A percentile compares a stretch with the other conserved stretches of the same genome.
Conservation (phyloP, 305 asterid genomes). For the Fraxinus baroniana region DNA sequence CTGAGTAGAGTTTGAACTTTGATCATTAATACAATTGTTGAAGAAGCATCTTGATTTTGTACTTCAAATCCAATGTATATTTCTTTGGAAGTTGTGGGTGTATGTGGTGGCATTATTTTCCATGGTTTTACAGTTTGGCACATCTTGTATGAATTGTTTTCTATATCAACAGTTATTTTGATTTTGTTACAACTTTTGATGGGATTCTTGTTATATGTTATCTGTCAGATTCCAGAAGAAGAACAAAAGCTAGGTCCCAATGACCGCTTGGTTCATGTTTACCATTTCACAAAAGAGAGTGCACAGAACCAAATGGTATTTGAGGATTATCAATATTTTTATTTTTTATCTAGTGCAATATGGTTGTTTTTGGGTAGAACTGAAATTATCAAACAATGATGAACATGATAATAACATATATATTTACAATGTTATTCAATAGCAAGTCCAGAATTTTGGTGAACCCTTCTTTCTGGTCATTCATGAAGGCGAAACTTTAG, state of each 20-base stretch:
- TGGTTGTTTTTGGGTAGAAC: neutral
- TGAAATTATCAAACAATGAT: neutral
- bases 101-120: neutral
- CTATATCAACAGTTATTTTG: neutral
- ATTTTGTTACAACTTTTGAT: neutral
- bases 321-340: constrained; percentile 13
- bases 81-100: neutral
- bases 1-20: constrained; percentile 3
- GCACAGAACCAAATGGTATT: constrained; percentile 67
- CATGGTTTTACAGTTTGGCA: constrained; percentile 7
- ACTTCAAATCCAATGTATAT: neutral
- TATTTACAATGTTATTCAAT: constrained; percentile 17
- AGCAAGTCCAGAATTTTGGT: constrained; percentile 73
- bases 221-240: constrained; percentile 70
- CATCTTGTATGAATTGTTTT: neutral
- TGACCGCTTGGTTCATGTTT: constrained; percentile 66
- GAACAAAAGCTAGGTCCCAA: constrained; percentile 66
- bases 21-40: neutral
- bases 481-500: constrained; percentile 66
- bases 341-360: neutral
- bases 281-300: constrained; percentile 65
- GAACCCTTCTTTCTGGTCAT: constrained; percentile 69
- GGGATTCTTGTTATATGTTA: constrained; percentile 8
- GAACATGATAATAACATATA: constrained; percentile 3
- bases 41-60: neutral